Percentiles rank a stretch among this genome's conserved stretches.
phyloP scores from a whole-genome alignment of 257 asterid species.

The Gentiana dahurica region DNA sequence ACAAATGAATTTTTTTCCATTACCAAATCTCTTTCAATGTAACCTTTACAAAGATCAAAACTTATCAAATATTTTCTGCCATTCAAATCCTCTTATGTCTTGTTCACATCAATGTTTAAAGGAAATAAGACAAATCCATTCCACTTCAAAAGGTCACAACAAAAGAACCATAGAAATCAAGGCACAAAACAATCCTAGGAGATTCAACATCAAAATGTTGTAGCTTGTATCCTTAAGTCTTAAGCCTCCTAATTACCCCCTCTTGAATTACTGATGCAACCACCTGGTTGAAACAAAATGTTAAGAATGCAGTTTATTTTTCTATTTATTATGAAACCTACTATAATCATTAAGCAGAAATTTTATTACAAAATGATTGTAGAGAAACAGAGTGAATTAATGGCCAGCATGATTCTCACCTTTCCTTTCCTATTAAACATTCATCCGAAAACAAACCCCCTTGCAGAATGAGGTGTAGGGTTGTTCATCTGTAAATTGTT shows the following conservation, averaged over 20 bases:
- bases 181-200: no score
- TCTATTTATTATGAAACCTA: no score
- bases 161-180: no score
- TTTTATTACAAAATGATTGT: not conserved
- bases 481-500: slow-evolving; percentile 32
- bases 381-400: not conserved
- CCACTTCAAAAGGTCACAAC: no score
- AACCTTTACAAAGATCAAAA: no score
- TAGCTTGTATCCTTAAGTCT: not conserved
- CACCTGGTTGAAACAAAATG: slow-evolving; percentile 31
- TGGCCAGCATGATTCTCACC: slow-evolving; percentile 28
- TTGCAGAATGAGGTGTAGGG: slow-evolving; percentile 36
- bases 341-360: not conserved
- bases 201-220: no score
- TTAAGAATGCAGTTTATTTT: not conserved
- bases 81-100: no score
- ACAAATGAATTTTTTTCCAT: no score
- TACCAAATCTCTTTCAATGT: no score
- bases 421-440: slow-evolving; percentile 69
- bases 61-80: no score
- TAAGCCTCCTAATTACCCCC: slow-evolving; percentile 58
- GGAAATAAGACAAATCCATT: no score
- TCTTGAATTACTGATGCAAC: slow-evolving; percentile 74
- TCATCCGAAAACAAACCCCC: slow-evolving; percentile 70
- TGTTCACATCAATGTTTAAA: no score